Percentiles rank a stretch among this genome's conserved stretches.
phyloP scores from a whole-genome alignment of 441 rosid genomes.

The Gossypium aridum region DNA sequence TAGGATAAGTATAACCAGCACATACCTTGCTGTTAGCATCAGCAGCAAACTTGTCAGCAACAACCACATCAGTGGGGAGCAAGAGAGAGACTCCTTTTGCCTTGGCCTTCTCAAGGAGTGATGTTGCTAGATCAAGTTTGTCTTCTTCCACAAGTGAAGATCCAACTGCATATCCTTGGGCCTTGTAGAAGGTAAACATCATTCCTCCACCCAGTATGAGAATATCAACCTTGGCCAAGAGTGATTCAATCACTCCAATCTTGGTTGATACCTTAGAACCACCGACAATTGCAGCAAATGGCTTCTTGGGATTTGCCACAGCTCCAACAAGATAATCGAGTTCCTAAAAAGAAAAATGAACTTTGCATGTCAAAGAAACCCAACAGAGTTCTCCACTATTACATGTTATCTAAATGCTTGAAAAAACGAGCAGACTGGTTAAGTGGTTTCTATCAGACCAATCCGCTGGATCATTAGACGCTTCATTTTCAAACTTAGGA shows the following conservation, averaged over 20 bases:
- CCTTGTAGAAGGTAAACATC: conserved; percentile 91
- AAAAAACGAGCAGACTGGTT: neutral
- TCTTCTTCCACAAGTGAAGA: conserved; percentile 91
- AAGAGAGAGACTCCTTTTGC: conserved; percentile 72
- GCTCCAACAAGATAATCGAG: conserved; percentile 96
- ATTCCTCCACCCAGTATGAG: conserved; percentile 91
- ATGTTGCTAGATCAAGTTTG: conserved; percentile 71
- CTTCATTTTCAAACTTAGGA: neutral
- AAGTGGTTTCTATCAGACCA: neutral
- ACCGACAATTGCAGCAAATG: conserved; percentile 95
- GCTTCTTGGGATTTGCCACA: conserved; percentile 84
- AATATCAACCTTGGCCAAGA: conserved; percentile 57
- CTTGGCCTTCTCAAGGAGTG: conserved; percentile 82
- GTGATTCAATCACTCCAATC: conserved; percentile 94
- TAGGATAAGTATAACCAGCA: neutral
- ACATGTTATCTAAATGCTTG: neutral
- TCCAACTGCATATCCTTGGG: conserved; percentile 70
- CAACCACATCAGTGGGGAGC: conserved; percentile 76
- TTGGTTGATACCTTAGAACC: conserved; percentile 87
- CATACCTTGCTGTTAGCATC: conserved; percentile 87
- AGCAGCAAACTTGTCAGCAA: conserved; percentile 83
- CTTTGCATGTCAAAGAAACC: neutral
- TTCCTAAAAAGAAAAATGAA: conserved; percentile 43
- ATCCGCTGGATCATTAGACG: neutral
- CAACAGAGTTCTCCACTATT: neutral